phyloP scores from a whole-genome alignment of 805 yeast species.

The Metschnikowia hibisci region DNA sequence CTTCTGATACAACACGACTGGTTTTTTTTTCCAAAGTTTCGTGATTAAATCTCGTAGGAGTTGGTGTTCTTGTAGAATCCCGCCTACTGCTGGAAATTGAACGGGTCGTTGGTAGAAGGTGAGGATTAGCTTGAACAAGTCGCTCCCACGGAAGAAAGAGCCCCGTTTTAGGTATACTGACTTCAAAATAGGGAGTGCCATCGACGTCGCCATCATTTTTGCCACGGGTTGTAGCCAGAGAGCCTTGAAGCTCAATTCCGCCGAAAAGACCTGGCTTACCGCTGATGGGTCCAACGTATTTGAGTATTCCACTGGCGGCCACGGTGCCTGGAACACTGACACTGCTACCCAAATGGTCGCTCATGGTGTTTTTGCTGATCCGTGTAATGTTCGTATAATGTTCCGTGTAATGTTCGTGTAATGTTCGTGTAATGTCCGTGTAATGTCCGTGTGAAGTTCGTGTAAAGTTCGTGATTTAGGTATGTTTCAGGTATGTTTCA shows the following conservation, averaged over 20 bases:
- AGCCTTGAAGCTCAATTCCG: constrained; percentile 81
- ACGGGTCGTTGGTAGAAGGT: constrained; percentile 14
- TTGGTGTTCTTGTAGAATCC: constrained; percentile 2
- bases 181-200: constrained; percentile 66
- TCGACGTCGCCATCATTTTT: constrained; percentile 82
- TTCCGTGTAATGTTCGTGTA: too few species aligned
- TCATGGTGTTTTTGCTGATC: constrained; percentile 19
- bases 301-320: constrained; percentile 59
- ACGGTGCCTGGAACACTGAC: constrained; percentile 59
- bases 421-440: too few species aligned
- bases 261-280: constrained; percentile 74
- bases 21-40: background rate
- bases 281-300: constrained; percentile 69
- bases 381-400: too few species aligned
- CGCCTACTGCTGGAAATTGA: constrained; percentile 2
- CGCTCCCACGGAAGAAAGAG: constrained; percentile 63
- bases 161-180: constrained; percentile 63
- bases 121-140: constrained; percentile 33
- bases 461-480: too few species aligned
- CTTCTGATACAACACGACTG: background rate
- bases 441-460: too few species aligned
- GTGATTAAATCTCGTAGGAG: constrained; percentile 1
- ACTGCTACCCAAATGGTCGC: constrained; percentile 30
- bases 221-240: constrained; percentile 55
- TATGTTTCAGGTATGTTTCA: too few species aligned